Percentiles rank a stretch among this genome's conserved stretches.
Evolutionary conservation across 495 filamentous ascomycete genomes (phyloP).

Genomic region (Aspergillus bertholletiae): DNA sequence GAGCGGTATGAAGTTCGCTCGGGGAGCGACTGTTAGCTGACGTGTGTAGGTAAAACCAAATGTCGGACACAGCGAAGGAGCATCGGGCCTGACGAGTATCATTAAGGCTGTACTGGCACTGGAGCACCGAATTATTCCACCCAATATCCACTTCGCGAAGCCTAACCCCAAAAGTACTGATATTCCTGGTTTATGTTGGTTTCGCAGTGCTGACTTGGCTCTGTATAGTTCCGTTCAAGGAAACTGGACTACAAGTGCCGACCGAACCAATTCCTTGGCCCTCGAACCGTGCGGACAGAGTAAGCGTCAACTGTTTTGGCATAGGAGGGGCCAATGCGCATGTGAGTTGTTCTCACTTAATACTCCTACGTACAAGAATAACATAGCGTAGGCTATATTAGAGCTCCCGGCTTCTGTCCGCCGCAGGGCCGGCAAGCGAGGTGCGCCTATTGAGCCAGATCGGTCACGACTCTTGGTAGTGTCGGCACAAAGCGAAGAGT

Average conservation of each 20-base stretch:
- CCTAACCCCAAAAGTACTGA: constrained; percentile 15
- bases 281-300: constrained; percentile 5
- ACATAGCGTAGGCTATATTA: neutral
- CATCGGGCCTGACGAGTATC: constrained; percentile 51
- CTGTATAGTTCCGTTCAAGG: constrained; percentile 21
- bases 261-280: constrained; percentile 26
- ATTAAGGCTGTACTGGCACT: constrained; percentile 52
- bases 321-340: constrained; percentile 28
- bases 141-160: constrained; percentile 33
- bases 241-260: constrained; percentile 19
- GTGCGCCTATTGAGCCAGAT: neutral
- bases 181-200: too few relatives aligned
- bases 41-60: constrained; percentile 38
- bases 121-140: constrained; percentile 42
- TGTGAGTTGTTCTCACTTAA: too few relatives aligned
- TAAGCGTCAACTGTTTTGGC: constrained; percentile 34
- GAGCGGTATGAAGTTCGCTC: constrained; percentile 8
- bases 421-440: too few relatives aligned
- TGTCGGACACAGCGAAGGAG: constrained; percentile 47
- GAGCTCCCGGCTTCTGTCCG: neutral
- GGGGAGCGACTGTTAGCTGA: neutral
- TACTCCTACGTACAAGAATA: too few relatives aligned
- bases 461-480: constrained; percentile 6
- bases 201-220: neutral
- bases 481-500: constrained; percentile 6